Evolutionary conservation across 495 filamentous ascomycete genomes (phyloP), one percentile per base, ranked within the genome.

Genomic region (Aspergillus ostianus): DNA sequence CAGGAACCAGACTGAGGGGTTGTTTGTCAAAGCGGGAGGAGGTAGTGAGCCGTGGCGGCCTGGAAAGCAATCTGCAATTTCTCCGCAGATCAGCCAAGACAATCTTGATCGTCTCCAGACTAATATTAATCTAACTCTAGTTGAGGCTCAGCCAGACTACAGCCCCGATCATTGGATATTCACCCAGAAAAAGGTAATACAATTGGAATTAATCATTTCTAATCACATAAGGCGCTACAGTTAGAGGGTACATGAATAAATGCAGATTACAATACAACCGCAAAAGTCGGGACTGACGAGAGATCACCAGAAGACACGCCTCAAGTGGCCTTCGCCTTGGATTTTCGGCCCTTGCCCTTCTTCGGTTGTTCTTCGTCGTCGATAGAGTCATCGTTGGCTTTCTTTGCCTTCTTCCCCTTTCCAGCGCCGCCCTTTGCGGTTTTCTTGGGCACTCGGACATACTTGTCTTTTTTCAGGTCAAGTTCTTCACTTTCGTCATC

Each of bases 381-480:
- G 27, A 69, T 62, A 51, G 70, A 66, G 53, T 75, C 78, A 53
- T 78, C 75, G 12, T 72, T 71, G 20, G 66, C 76, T 52, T 83
- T 84, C 62, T 82, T 82, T 1, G 73, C 71, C 77, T 90, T 91
- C 64, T 85, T 89, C 17, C 60, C 73, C 63, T 78, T 84, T 47
- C 72, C 70, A n/a, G 74, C 69, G 26, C 67, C 58, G 30, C 67
- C 70, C 59, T 76, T 76, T 8, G 65, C 70, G 47, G 79, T 75
- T 68, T 84, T 87, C 79, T 96, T 97, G 10, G 92, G 89, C 67
- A 86, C 80, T 73, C 93, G 96, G 70, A 97, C 90, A 72, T 96
- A 97, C 70, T 97, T 98, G 70, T 98, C 95, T 70, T 94, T 97
- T 66, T 86, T 89, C 23, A 98, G 70, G 68, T 97, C 92, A 45